Evolutionary conservation across 805 yeast species (phyloP).

Genomic region (Wickerhamiella kazuoi): DNA sequence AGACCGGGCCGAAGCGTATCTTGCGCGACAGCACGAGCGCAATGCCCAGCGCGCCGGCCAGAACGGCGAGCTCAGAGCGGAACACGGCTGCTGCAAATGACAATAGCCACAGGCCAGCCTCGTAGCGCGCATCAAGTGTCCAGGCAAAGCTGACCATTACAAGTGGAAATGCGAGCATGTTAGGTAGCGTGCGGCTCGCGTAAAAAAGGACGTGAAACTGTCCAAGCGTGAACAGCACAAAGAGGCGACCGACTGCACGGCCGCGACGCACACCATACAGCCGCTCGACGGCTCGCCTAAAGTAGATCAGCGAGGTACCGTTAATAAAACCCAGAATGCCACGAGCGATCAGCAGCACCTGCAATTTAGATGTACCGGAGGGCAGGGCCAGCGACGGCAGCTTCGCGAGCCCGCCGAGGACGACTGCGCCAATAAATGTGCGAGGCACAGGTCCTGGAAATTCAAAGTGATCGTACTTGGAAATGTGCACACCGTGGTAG

Average conservation of each 20-base stretch:
- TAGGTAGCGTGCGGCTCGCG: slow-evolving; percentile 76
- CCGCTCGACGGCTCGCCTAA: slow-evolving; percentile 27
- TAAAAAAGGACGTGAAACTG: slow-evolving; percentile 74
- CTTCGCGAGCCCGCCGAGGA: slow-evolving; percentile 31
- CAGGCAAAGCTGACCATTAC: slow-evolving; percentile 38
- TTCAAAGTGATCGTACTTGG: slow-evolving; percentile 47
- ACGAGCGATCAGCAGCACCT: slow-evolving; percentile 39
- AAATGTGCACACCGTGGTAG: slow-evolving; percentile 36
- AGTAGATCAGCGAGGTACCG: slow-evolving; percentile 31
- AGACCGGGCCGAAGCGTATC: background rate
- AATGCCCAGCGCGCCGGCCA: slow-evolving; percentile 28
- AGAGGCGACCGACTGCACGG: slow-evolving; percentile 29
- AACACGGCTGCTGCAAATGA: slow-evolving; percentile 51
- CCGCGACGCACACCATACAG: slow-evolving; percentile 13
- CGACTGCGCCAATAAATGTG: slow-evolving; percentile 55
- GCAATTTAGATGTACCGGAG: slow-evolving; percentile 25
- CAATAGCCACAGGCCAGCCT: slow-evolving; percentile 33
- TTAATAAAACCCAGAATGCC: slow-evolving; percentile 46
- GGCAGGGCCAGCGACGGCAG: slow-evolving; percentile 17
- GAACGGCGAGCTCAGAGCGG: slow-evolving; percentile 50
- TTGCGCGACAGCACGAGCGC: slow-evolving; percentile 31
- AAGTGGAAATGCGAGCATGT: slow-evolving; percentile 58
- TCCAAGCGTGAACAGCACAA: slow-evolving; percentile 35
- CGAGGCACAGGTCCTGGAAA: slow-evolving; percentile 89
- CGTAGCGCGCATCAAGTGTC: slow-evolving; percentile 32